A percentile compares a stretch with the other conserved stretches of the same genome.
These are phyloP conservation scores for Chytriomyces sp. DNA, from an alignment of 192 early-diverging fungal genomes.

Conservation along the genomic window DNA sequence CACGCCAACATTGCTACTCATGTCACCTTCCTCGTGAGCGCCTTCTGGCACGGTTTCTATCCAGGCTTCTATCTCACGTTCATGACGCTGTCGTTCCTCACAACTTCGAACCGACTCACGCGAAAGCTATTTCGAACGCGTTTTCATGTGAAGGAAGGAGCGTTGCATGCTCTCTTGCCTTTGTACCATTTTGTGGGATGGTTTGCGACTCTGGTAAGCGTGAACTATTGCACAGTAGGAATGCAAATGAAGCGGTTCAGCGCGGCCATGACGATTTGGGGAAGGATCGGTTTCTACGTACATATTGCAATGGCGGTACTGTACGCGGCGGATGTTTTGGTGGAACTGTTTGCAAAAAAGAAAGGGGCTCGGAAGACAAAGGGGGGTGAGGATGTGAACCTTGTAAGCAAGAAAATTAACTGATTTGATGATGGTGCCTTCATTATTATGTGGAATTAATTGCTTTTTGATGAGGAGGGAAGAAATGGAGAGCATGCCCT, in stretches of 20 bases:
- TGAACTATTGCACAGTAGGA: conserved; percentile 9
- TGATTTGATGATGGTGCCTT: too few species aligned
- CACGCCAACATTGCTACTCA: conserved; percentile 54
- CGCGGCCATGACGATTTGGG: conserved; percentile 17
- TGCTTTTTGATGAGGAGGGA: too few species aligned
- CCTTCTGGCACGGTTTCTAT: conserved; percentile 91
- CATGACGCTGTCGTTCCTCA: conserved; percentile 59
- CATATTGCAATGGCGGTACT: conserved; percentile 13
- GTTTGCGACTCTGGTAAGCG: background rate
- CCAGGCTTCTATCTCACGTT: conserved; percentile 46
- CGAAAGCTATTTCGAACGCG: conserved; percentile 66
- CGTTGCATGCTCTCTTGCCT: conserved; percentile 6
- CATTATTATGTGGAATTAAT: too few species aligned
- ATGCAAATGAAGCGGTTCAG: conserved; percentile 11
- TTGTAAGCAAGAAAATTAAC: too few species aligned
- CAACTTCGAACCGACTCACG: conserved; percentile 53
- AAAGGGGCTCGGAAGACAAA: too few species aligned
- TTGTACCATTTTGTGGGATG: conserved; percentile 20
- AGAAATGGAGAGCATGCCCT: too few species aligned
- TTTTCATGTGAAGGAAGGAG: conserved; percentile 28
- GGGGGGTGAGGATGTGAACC: too few species aligned
- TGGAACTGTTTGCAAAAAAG: too few species aligned
- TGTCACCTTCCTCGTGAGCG: conserved; percentile 78
- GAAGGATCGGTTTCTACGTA: conserved; percentile 9
- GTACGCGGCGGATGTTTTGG: conserved; percentile 2